Percentiles rank a stretch among this genome's conserved stretches.
Evolutionary conservation across 176 grass and related monocot genomes (phyloP).

Genomic region (Oropetium thomaeum): DNA sequence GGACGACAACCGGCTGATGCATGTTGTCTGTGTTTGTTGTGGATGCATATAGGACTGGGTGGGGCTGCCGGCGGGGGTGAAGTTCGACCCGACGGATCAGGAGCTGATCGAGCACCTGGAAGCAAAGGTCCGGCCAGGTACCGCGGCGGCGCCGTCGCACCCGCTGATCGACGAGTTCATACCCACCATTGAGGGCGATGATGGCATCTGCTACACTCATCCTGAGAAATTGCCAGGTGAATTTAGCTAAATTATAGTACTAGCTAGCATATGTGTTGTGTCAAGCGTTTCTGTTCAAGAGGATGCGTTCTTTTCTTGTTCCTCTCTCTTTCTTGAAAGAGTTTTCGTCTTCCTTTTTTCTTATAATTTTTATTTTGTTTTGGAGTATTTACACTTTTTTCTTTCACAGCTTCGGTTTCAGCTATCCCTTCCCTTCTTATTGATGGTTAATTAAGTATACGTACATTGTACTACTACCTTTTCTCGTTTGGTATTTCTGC

Average conservation of each 20-base stretch:
- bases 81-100: slow-evolving; percentile 96
- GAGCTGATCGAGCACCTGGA: slow-evolving; percentile 93
- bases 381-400: slow-evolving; percentile 23
- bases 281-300: not conserved
- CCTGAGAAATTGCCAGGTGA: slow-evolving; percentile 91
- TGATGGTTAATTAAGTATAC: too few relatives aligned
- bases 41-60: slow-evolving; percentile 56
- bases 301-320: slow-evolving; percentile 7
- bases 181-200: slow-evolving; percentile 88
- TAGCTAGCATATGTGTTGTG: not conserved
- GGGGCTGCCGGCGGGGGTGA: slow-evolving; percentile 66
- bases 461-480: too few relatives aligned
- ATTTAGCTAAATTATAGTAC: not conserved
- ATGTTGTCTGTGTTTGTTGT: slow-evolving; percentile 2
- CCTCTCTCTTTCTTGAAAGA: not conserved
- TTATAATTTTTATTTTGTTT: not conserved
- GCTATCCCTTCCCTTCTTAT: not conserved
- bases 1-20: not conserved
- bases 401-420: not conserved
- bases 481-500: not conserved
- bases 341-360: not conserved
- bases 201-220: slow-evolving; percentile 96
- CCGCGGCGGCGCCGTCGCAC: slow-evolving; percentile 36
- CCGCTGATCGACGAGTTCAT: slow-evolving; percentile 97
- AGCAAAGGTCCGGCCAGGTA: slow-evolving; percentile 51